Percentiles rank a stretch among this genome's conserved stretches.
These are phyloP conservation scores for Rhizopogon salebrosus DNA, from an alignment of 768 basidiomycete species.

Conservation along the genomic window DNA sequence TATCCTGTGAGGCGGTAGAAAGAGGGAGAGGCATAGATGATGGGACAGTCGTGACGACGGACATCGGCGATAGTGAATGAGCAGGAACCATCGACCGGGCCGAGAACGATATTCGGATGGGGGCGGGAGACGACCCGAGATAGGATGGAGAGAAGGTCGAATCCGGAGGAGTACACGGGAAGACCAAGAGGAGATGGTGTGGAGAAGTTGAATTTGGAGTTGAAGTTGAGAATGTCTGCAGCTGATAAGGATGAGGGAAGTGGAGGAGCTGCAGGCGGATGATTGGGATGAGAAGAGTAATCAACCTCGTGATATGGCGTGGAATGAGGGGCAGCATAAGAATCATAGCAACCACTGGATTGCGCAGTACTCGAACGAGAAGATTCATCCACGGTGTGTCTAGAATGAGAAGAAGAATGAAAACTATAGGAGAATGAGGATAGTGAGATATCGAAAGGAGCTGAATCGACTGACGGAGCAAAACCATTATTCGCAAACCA, in stretches of 20 bases:
- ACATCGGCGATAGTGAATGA: slow-evolving; percentile 90
- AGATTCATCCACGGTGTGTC: slow-evolving; percentile 2
- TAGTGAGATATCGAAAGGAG: not conserved
- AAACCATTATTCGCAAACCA: slow-evolving; percentile 53
- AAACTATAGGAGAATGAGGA: slow-evolving; percentile 20
- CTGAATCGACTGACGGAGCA: slow-evolving; percentile 15
- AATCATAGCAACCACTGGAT: not conserved
- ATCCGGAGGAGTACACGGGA: slow-evolving; percentile 86
- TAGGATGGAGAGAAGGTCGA: slow-evolving; percentile 82
- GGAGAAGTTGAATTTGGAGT: slow-evolving; percentile 6
- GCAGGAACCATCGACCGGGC: slow-evolving; percentile 89
- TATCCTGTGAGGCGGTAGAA: slow-evolving; percentile 82
- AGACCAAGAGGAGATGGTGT: slow-evolving; percentile 31
- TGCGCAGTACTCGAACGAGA: not conserved
- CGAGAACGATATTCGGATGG: slow-evolving; percentile 71
- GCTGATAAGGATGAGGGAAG: slow-evolving; percentile 3
- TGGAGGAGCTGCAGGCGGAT: slow-evolving; percentile 4
- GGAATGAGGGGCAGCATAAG: slow-evolving; percentile 1
- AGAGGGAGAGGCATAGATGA: slow-evolving; percentile 85
- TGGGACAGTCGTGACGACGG: slow-evolving; percentile 73
- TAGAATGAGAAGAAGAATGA: slow-evolving; percentile 13
- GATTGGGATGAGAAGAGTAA: slow-evolving; percentile 2
- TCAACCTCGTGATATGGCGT: not conserved
- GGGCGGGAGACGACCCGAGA: slow-evolving; percentile 71
- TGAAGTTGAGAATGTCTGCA: not conserved